A percentile compares a stretch with the other conserved stretches of the same genome.
phyloP scores from a whole-genome alignment of 2,329 filamentous ascomycete genomes.

The Gaeumannomyces sp. region DNA sequence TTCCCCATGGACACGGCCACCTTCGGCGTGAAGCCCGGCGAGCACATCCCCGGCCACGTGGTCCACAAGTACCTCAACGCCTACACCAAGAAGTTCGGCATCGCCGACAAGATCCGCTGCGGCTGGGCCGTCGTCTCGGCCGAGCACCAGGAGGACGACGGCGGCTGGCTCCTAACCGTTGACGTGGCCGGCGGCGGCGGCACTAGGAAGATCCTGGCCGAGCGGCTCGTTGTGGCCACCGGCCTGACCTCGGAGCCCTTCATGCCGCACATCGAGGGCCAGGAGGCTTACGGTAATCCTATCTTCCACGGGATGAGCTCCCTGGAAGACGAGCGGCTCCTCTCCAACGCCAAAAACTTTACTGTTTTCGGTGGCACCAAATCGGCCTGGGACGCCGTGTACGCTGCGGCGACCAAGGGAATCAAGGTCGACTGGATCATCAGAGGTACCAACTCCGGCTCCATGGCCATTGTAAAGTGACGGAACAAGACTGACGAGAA shows the following conservation, averaged over 20 bases:
- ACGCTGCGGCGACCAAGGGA: constrained; percentile 50
- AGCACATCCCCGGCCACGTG: constrained; percentile 42
- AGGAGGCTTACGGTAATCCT: constrained; percentile 37
- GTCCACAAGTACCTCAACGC: constrained; percentile 41
- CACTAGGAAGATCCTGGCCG: constrained; percentile 28
- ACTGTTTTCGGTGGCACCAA: constrained; percentile 59
- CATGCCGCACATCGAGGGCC: constrained; percentile 39
- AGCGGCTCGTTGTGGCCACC: constrained; percentile 47
- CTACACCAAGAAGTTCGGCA: constrained; percentile 37
- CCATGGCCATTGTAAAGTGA: not conserved
- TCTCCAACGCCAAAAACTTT: constrained; percentile 35
- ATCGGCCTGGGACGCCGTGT: constrained; percentile 59
- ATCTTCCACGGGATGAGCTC: constrained; percentile 47
- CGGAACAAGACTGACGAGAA: not conserved
- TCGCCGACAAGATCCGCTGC: constrained; percentile 33
- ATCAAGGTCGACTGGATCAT: constrained; percentile 56
- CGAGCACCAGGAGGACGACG: constrained; percentile 33
- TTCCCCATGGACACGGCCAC: constrained; percentile 59
- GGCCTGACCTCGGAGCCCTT: constrained; percentile 47
- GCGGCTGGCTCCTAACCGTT: constrained; percentile 37
- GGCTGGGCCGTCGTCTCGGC: constrained; percentile 34
- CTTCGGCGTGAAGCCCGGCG: constrained; percentile 38
- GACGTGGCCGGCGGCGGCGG: constrained; percentile 10
- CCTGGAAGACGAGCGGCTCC: constrained; percentile 29
- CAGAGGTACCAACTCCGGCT: constrained; percentile 30